Conservation (phyloP, 2,329 filamentous ascomycete genomes). For the Xylaria sp. region DNA sequence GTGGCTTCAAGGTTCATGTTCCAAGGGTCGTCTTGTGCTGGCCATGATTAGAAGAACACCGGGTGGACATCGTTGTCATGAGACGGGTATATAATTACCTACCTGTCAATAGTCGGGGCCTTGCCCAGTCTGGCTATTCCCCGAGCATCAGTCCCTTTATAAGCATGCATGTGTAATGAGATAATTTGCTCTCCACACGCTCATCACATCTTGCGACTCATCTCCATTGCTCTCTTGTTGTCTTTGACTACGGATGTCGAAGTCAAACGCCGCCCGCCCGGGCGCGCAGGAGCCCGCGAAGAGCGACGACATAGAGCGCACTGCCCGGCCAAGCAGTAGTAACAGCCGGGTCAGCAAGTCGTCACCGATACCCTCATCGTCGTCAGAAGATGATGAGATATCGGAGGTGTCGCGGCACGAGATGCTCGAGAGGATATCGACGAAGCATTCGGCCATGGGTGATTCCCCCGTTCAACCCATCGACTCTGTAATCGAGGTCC, state of each 20-base stretch:
- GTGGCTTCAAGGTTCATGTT: not conserved
- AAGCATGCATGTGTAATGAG: not conserved
- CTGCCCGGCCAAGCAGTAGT: slow-evolving; percentile 3
- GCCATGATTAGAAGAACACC: not conserved
- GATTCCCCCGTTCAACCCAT: slow-evolving; percentile 30
- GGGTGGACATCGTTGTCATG: not conserved
- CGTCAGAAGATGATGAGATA: slow-evolving; percentile 7
- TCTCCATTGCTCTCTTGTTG: not conserved
- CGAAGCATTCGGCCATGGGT: slow-evolving; percentile 29
- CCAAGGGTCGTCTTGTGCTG: not conserved
- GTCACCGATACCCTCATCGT: slow-evolving; percentile 8
- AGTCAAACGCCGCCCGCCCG: slow-evolving; percentile 2
- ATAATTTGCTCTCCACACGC: not conserved
- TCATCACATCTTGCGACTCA: not conserved
- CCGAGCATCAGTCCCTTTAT: not conserved
- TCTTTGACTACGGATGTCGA: slow-evolving; percentile 16
- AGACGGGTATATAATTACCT: not conserved
- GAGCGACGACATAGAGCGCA: slow-evolving; percentile 3
- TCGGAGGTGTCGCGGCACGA: slow-evolving; percentile 11
- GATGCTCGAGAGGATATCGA: slow-evolving; percentile 28
- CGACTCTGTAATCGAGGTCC: slow-evolving; percentile 35
- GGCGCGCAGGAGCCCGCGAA: slow-evolving; percentile 3
- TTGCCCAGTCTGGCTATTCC: not conserved
- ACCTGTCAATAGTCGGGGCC: not conserved
- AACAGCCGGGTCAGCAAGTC: slow-evolving; percentile 8